Base-by-base conservation (phyloP, 345 rosid genomes). In the Microcos paniculata region DNA sequence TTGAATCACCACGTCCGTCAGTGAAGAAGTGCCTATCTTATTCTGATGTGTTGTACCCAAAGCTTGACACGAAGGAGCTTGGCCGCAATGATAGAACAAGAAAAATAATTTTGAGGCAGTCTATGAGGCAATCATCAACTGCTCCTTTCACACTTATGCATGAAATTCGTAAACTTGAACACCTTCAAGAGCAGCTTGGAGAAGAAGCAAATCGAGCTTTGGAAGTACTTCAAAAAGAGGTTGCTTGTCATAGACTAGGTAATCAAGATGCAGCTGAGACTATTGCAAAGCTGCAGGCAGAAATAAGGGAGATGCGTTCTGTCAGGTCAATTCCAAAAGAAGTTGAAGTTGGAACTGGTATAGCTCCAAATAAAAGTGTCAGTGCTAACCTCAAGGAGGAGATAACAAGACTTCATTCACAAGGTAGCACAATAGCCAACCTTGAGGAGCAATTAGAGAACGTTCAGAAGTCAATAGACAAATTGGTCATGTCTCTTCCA, bases 241-340 rank as follows among this genome's bases (percentile, higher is more conserved):
- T 94, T 56, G 90, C 99, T 77, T 92, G 97, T 78, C 98, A 96
- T 79, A 89, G 97, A 83, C 86, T 92, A 76, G 98, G 98, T 61
- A 96, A 96, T 78, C 99, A 96, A 86, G 98, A 96, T 88, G 99
- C 99, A 79, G 99, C 99, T 2, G 97, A 96, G 85, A 96, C 99
- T 28, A 87, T 96, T 53, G 98, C 98, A 19, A 96, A 91, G 86
- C 87, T 96, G 77, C 99, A 94, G 80, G 97, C 94, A 77, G 99
- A 96, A 84, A 96, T 96, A 78, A 85, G 91, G 82, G 99, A 87
- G 71, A 94, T 96, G 98, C 90, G 91, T 64, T 76, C 96, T 58
- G 87, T 90, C 74, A 86, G 82, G 77, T 73, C 90, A 40, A 71
- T 78, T 75, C 79, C 88, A 18, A 85, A 88, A 77, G 94, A 84